Conservation (phyloP, 139 green algal species). For the Chlamydomonas incerta region DNA sequence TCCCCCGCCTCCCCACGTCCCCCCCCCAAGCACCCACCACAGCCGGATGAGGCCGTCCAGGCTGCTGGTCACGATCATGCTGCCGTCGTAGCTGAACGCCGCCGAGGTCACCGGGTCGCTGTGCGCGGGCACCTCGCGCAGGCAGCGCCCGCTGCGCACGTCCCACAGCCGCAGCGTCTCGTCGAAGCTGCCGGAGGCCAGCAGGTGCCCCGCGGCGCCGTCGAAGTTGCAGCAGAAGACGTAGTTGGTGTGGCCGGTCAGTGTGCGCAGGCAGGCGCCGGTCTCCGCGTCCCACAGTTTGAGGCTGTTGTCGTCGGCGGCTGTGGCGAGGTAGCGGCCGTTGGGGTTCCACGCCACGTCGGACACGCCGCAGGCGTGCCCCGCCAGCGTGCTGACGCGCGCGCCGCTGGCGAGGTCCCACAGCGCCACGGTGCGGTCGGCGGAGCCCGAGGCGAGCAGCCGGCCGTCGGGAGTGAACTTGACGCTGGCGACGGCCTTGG, state of each 20-base stretch:
- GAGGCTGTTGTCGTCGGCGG: conserved; percentile 75
- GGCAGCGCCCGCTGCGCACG: conserved; percentile 66
- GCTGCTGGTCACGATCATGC: conserved; percentile 77
- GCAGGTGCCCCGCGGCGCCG: conserved; percentile 74
- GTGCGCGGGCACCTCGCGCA: conserved; percentile 89
- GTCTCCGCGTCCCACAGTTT: conserved; percentile 73
- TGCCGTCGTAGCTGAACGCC: conserved; percentile 82
- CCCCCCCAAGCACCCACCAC: too few relatives aligned
- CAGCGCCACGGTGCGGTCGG: conserved; percentile 77
- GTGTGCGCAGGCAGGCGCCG: conserved; percentile 64
- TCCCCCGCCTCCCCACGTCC: too few relatives aligned
- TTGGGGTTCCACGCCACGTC: conserved; percentile 86
- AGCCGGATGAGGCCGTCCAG: conserved; percentile 86
- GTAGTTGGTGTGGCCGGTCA: conserved; percentile 89
- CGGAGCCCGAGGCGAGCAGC: conserved; percentile 75
- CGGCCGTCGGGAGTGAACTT: conserved; percentile 44
- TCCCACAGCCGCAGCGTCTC: conserved; percentile 94
- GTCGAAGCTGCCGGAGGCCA: conserved; percentile 92
- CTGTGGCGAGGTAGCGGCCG: conserved; percentile 70
- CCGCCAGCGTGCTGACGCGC: conserved; percentile 52
- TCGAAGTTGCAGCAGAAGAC: conserved; percentile 90
- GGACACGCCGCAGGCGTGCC: conserved; percentile 76
- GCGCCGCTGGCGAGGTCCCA: conserved; percentile 72
- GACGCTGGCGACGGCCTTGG: conserved; percentile 29
- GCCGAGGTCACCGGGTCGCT: conserved; percentile 90